Evolutionary conservation across 176 grass and related monocot genomes (phyloP).

Genomic region (Oryza longistaminata): DNA sequence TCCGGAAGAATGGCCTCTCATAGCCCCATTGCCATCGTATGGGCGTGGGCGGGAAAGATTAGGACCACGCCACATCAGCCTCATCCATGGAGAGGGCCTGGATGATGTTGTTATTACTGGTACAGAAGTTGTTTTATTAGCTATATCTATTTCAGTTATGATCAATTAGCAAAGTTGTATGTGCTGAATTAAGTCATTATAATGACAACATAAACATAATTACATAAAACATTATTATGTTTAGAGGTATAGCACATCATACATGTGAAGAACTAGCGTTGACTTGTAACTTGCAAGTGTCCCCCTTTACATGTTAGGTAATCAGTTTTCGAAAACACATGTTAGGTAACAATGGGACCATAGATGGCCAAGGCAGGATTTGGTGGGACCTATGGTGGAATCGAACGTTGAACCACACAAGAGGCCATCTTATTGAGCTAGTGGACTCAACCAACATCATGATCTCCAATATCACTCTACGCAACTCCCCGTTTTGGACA

Average conservation of each 20-base stretch:
- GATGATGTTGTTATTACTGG: conserved; percentile 81
- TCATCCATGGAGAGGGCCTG: conserved; percentile 78
- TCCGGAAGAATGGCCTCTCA: conserved; percentile 76
- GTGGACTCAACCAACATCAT: conserved; percentile 69
- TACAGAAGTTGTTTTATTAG: conserved; percentile 16
- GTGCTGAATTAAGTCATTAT: not conserved
- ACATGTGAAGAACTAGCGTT: conserved; percentile 1
- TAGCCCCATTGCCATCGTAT: conserved; percentile 81
- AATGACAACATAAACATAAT: not conserved
- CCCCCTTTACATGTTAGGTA: conserved; percentile 41
- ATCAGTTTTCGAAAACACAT: not conserved
- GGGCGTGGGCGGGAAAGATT: conserved; percentile 82
- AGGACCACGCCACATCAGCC: conserved; percentile 79
- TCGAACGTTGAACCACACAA: conserved; percentile 78
- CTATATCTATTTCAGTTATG: conserved; percentile 13
- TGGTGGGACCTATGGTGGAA: conserved; percentile 99
- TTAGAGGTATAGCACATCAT: not conserved
- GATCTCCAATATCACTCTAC: conserved; percentile 70
- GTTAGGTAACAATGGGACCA: conserved; percentile 79
- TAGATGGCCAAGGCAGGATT: conserved; percentile 89
- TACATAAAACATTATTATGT: not conserved
- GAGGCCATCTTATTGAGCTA: conserved; percentile 83
- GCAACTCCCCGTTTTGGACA: conserved; percentile 97
- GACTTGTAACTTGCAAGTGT: conserved; percentile 9
- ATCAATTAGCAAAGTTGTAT: not conserved